Conservation (phyloP, 2,329 filamentous ascomycete genomes). For the Pyricularia grisea region DNA sequence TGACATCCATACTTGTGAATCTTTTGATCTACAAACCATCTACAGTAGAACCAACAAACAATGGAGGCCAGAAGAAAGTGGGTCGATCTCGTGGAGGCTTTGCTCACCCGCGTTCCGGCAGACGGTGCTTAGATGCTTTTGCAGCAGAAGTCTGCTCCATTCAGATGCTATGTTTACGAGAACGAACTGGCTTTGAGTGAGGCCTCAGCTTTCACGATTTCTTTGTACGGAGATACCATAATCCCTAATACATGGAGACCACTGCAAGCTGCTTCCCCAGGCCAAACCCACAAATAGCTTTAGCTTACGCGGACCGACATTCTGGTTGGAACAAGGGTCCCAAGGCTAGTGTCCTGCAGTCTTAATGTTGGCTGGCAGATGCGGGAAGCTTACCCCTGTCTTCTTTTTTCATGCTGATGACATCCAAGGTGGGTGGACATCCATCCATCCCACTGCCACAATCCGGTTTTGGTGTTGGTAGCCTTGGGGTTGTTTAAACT, state of each 20-base stretch:
- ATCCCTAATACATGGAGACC: neutral
- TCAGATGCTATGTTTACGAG: neutral
- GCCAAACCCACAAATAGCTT: neutral
- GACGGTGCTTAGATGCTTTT: neutral
- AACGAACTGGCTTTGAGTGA: neutral
- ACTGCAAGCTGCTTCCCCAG: neutral
- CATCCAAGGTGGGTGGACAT: neutral
- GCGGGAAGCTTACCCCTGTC: neutral
- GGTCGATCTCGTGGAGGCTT: neutral
- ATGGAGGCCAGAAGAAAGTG: neutral
- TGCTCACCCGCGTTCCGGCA: neutral
- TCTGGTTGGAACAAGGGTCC: neutral
- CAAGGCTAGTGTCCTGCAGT: neutral
- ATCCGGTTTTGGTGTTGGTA: neutral
- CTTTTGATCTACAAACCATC: neutral
- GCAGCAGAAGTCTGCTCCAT: neutral
- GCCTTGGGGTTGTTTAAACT: neutral
- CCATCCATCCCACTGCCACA: neutral
- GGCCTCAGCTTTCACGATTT: neutral
- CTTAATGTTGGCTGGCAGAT: neutral
- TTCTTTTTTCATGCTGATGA: neutral
- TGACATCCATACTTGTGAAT: neutral
- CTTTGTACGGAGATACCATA: neutral
- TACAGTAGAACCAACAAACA: neutral
- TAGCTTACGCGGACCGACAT: neutral